A percentile compares a stretch with the other conserved stretches of the same genome.
These are phyloP conservation scores for Vicia faba DNA, from an alignment of 306 rosid species.

Conservation along the genomic window DNA sequence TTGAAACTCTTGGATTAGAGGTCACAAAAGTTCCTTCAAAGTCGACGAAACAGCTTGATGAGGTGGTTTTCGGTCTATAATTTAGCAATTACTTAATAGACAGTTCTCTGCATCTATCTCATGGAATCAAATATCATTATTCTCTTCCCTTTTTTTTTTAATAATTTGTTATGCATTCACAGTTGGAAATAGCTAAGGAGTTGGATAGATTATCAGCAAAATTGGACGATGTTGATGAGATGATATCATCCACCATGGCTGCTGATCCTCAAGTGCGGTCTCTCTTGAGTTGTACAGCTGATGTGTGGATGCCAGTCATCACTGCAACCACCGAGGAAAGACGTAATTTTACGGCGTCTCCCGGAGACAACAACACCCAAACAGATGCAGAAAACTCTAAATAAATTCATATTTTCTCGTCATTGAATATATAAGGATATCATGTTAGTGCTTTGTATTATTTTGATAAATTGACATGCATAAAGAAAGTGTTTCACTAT, in stretches of 20 bases:
- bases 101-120: conserved; percentile 6
- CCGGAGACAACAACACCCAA: conserved; percentile 44
- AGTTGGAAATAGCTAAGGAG: conserved; percentile 88
- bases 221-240: conserved; percentile 83
- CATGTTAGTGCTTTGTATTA: not conserved
- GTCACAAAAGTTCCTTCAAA: conserved; percentile 84
- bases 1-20: conserved; percentile 91
- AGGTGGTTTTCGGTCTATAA: conserved; percentile 49
- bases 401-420: conserved; percentile 36
- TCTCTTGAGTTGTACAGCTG: conserved; percentile 83
- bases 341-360: conserved; percentile 57
- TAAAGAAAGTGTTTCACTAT: conserved; percentile 8
- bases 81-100: conserved; percentile 22
- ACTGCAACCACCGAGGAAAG: conserved; percentile 81
- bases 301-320: conserved; percentile 89
- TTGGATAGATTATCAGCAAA: conserved; percentile 83
- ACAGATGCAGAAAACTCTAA: conserved; percentile 38
- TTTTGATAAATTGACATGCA: conserved; percentile 1
- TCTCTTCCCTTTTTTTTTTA: not conserved
- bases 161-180: not conserved
- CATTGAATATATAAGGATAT: not conserved
- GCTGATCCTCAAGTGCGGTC: conserved; percentile 83
- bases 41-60: conserved; percentile 63
- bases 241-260: conserved; percentile 87
- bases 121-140: conserved; percentile 9